Percentiles rank a stretch among this genome's conserved stretches.
Evolutionary conservation across 169 alveolate species (phyloP).

Genomic region (Plasmodium gonderi): DNA sequence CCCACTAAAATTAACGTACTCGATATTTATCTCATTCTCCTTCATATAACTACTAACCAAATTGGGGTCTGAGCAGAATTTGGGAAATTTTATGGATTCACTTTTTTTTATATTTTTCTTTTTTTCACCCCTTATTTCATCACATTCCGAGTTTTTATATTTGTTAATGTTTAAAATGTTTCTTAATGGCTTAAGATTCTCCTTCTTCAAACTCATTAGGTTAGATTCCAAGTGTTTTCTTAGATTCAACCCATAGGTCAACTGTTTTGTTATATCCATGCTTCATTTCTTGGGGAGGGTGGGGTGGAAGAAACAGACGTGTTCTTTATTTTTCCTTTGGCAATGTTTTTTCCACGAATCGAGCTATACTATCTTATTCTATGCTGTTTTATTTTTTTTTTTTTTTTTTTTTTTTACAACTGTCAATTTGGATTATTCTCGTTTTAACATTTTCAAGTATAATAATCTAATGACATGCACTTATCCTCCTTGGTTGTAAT

Average conservation of each 20-base stretch:
- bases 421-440: no score
- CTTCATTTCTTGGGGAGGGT: neutral
- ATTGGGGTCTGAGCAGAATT: constrained; percentile 13
- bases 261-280: constrained; percentile 50
- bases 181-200: constrained; percentile 63
- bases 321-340: no score
- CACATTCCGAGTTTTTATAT: neutral
- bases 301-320: no score
- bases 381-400: no score
- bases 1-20: constrained; percentile 10
- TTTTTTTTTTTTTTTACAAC: no score
- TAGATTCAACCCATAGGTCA: constrained; percentile 57
- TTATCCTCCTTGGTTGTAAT: no score
- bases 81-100: neutral
- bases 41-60: constrained; percentile 34
- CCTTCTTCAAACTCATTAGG: constrained; percentile 39
- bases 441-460: no score
- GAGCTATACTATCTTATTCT: no score
- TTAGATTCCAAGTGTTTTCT: constrained; percentile 6
- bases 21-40: constrained; percentile 55
- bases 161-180: constrained; percentile 28
- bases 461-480: no score
- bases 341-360: no score
- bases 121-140: neutral
- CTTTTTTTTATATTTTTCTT: neutral